These are phyloP conservation scores for Crithidia mellificae DNA, from an alignment of 208 protist genomes.

Conservation along the genomic window DNA sequence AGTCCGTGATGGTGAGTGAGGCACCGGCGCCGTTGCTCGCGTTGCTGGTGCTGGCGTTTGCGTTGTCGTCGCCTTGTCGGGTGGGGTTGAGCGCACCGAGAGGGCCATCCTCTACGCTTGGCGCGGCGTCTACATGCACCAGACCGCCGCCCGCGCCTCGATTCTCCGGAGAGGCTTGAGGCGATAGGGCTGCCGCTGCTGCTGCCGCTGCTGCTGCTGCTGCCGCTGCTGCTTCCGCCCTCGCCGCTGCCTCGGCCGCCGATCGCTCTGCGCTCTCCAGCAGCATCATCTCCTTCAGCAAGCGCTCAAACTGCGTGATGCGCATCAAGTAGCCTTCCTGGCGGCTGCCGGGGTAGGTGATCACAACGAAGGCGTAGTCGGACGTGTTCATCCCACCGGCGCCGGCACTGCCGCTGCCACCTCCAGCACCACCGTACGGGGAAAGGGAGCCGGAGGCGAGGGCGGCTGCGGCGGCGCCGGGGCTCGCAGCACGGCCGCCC, in stretches of 20 bases:
- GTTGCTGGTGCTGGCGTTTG: too few relatives aligned
- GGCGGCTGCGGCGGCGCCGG: neutral
- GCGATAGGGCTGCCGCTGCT: neutral
- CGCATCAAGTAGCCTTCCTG: constrained; percentile 39
- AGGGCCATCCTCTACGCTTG: neutral
- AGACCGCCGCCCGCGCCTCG: neutral
- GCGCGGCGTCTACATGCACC: neutral
- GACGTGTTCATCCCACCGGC: neutral
- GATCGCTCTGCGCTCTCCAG: constrained; percentile 14
- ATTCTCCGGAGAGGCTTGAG: neutral
- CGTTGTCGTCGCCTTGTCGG: neutral
- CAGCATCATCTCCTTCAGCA: constrained; percentile 30
- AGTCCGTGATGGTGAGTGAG: neutral
- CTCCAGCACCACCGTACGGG: too few relatives aligned
- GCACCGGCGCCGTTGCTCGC: neutral
- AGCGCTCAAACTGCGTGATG: constrained; percentile 14
- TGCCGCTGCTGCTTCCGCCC: neutral
- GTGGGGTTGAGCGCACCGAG: neutral
- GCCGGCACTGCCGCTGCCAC: neutral
- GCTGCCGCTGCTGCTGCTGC: neutral
- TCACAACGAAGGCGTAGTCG: constrained; percentile 33
- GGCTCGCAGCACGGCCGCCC: neutral
- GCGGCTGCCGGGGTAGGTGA: constrained; percentile 11
- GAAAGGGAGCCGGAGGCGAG: neutral
- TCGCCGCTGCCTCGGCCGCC: neutral